A percentile compares a stretch with the other conserved stretches of the same genome.
phyloP scores from a whole-genome alignment of 2,329 filamentous ascomycete species.

The Venturia oleaginea region DNA sequence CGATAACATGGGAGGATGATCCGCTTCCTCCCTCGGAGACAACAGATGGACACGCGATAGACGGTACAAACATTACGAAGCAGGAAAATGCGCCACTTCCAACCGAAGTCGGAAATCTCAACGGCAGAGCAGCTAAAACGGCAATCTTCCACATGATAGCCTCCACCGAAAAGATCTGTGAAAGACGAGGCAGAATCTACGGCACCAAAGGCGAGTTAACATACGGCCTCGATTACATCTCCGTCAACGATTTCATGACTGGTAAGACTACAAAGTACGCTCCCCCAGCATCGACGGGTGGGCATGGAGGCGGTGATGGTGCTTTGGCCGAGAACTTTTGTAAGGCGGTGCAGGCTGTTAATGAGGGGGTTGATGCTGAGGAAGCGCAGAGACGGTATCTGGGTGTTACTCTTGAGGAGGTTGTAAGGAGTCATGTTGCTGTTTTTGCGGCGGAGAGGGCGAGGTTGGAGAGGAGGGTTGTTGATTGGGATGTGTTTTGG shows the following conservation, averaged over 20 bases:
- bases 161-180: conserved; percentile 77
- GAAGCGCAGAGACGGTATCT: conserved; percentile 67
- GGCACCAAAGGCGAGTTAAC: conserved; percentile 78
- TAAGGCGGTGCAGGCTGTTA: conserved; percentile 69
- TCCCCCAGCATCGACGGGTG: conserved; percentile 55
- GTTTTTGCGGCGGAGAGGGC: conserved; percentile 94
- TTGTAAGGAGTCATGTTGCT: conserved; percentile 79
- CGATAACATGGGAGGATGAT: conserved; percentile 77
- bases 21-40: conserved; percentile 22
- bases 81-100: conserved; percentile 12
- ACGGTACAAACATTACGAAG: background rate
- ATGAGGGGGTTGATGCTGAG: conserved; percentile 51
- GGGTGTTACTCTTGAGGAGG: conserved; percentile 78
- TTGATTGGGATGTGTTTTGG: conserved; percentile 77
- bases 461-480: conserved; percentile 55
- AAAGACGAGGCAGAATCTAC: conserved; percentile 77
- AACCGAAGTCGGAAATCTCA: conserved; percentile 16
- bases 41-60: background rate
- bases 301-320: conserved; percentile 68
- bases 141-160: conserved; percentile 92
- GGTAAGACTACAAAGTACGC: conserved; percentile 50
- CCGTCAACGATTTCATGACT: conserved; percentile 61
- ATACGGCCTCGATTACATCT: conserved; percentile 73
- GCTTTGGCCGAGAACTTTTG: conserved; percentile 78
- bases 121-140: conserved; percentile 60